phyloP scores from a whole-genome alignment of 1,284 basidiomycete genomes.

The Fistulinella cinereoalba region DNA sequence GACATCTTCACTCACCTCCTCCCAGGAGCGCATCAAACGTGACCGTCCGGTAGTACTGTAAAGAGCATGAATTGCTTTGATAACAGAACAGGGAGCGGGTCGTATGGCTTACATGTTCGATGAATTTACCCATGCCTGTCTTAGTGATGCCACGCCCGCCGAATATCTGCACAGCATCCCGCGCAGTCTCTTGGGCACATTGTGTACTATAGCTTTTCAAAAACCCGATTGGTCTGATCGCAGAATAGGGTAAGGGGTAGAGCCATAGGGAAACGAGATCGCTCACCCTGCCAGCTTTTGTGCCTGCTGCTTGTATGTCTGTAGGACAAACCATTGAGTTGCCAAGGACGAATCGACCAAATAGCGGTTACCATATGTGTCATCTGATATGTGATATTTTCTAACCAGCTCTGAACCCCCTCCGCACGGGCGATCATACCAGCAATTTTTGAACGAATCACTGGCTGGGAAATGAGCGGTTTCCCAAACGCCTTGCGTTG shows the following conservation, averaged over 20 bases:
- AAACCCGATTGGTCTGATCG: slow-evolving; percentile 68
- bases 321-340: slow-evolving; percentile 7
- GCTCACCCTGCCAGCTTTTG: slow-evolving; percentile 59
- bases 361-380: slow-evolving; percentile 68
- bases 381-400: slow-evolving; percentile 91
- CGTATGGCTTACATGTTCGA: slow-evolving; percentile 48
- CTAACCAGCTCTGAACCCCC: slow-evolving; percentile 81
- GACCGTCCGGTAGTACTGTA: slow-evolving; percentile 53
- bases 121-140: slow-evolving; percentile 54
- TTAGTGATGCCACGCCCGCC: slow-evolving; percentile 78
- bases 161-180: slow-evolving; percentile 79
- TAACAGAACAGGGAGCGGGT: neutral
- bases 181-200: slow-evolving; percentile 68
- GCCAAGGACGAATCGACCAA: neutral
- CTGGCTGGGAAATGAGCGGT: slow-evolving; percentile 67
- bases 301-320: slow-evolving; percentile 58
- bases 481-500: slow-evolving; percentile 71
- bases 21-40: slow-evolving; percentile 54
- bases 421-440: slow-evolving; percentile 62
- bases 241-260: neutral
- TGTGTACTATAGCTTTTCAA: slow-evolving; percentile 74
- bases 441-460: slow-evolving; percentile 71
- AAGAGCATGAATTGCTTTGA: neutral
- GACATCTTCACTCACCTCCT: slow-evolving; percentile 36
- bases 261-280: neutral